These are phyloP conservation scores for Colletotrichum gloeosporioides DNA, from an alignment of 2,329 filamentous ascomycete genomes.

Conservation along the genomic window DNA sequence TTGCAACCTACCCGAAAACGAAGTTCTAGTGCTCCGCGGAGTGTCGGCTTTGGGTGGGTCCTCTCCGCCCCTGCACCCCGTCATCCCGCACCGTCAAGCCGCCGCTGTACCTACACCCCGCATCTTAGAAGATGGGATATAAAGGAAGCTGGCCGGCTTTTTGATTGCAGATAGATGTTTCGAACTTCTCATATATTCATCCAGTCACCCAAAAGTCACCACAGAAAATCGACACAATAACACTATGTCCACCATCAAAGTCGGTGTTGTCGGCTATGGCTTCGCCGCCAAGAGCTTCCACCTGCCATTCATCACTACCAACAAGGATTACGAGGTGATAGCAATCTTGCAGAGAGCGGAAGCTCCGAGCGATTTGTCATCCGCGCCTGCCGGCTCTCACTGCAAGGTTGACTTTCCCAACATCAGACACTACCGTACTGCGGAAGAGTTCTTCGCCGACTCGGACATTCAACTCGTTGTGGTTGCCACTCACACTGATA, in stretches of 20 bases:
- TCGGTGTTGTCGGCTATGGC: conserved; percentile 57
- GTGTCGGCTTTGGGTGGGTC: not conserved
- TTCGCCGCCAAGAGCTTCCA: conserved; percentile 53
- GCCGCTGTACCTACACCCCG: not conserved
- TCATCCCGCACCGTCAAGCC: not conserved
- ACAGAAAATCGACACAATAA: rapidly evolving
- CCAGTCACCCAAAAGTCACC: rapidly evolving
- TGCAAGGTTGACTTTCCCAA: conserved; percentile 53
- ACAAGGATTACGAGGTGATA: conserved; percentile 49
- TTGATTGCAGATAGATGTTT: not conserved
- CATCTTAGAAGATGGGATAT: not conserved
- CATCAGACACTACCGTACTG: conserved; percentile 61
- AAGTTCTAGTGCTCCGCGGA: not conserved
- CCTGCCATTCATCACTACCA: conserved; percentile 53
- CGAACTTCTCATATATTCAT: rapidly evolving
- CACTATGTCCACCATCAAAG: conserved; percentile 12
- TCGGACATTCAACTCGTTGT: conserved; percentile 64
- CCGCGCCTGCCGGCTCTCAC: conserved; percentile 39
- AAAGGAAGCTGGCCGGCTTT: not conserved
- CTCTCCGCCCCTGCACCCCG: not conserved
- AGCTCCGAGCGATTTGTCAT: conserved; percentile 32
- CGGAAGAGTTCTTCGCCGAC: conserved; percentile 66
- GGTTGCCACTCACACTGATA: conserved; percentile 57
- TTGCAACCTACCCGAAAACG: not conserved
- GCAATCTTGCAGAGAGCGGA: conserved; percentile 54